Conservation (phyloP, 1,284 basidiomycete genomes). For the Taiwanofungus camphoratus region DNA sequence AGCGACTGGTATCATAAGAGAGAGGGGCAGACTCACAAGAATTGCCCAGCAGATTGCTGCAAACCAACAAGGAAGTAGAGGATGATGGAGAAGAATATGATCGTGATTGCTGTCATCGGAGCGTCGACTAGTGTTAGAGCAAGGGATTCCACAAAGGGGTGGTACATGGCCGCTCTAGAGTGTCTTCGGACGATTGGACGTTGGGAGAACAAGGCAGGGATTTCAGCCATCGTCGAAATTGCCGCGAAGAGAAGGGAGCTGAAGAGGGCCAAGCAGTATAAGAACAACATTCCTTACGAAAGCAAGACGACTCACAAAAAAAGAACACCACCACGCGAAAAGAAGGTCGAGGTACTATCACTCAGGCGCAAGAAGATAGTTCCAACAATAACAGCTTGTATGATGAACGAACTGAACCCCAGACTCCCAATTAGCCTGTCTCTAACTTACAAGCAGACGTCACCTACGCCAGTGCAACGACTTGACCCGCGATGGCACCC, state of each 20-base stretch:
- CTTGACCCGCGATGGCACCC: constrained; percentile 46
- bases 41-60: constrained; percentile 45
- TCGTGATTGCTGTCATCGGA: constrained; percentile 53
- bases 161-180: constrained; percentile 54
- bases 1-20: neutral
- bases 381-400: constrained; percentile 72
- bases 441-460: neutral
- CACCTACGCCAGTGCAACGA: constrained; percentile 24
- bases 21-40: constrained; percentile 42
- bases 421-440: too few species aligned
- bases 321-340: constrained; percentile 74
- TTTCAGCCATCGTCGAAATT: constrained; percentile 65
- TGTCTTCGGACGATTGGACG: constrained; percentile 68
- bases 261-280: neutral
- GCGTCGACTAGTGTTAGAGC: constrained; percentile 70
- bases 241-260: constrained; percentile 51
- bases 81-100: constrained; percentile 46
- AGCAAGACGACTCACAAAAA: constrained; percentile 48
- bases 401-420: constrained; percentile 37
- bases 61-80: constrained; percentile 66
- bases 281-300: neutral
- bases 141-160: constrained; percentile 60
- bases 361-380: constrained; percentile 68
- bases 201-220: constrained; percentile 65
- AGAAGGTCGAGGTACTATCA: constrained; percentile 61